Evolutionary conservation across 345 rosid genomes (phyloP), one percentile per base, ranked within the genome.

Genomic region (Gossypium herbaceum): DNA sequence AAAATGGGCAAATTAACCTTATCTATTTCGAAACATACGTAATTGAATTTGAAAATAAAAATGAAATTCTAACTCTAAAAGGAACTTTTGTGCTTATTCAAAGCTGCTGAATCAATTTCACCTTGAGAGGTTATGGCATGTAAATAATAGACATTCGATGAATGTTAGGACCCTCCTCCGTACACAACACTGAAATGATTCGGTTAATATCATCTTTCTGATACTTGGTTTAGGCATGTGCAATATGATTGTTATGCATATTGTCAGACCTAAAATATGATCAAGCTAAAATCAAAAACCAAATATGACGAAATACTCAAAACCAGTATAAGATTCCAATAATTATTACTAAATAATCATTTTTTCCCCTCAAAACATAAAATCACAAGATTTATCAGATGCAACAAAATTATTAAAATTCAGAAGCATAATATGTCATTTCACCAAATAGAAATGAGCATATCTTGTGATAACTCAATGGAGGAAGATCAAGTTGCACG

Each of bases 281-380:
- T 34, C 8, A 84, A 81, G 86, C 89, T 82, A 81, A 84, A 83
- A 86, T 86, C 85, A 85, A 82, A 85, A 82, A 8, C 24, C 12
- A 9, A 39, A 41, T 13, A 41, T 9, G 50, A 65, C 2, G 24
- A 19, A 59, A 62, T 15, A 29, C n/a, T 12, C 44, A 16, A 39
- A 39, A 41, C 29, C 24, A 66, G 52, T 34, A 4, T 3, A 44
- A 66, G 25, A 34, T 62, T 24, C 57, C 19, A 68, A 68, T 15
- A 20, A 27, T 47, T 47, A 68, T 47, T 8, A 24, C 56, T 24
- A 4, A 51, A 51, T 12, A 68, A 8, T 47, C 19, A 24, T 68
- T 19, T 20, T 25, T 12, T 9, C 73, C 59, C 4, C 9, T 51
- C 44, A 9, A 68, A 25, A 17, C 24, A 69, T 25, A 69, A 69